A percentile compares a stretch with the other conserved stretches of the same genome.
phyloP scores from a whole-genome alignment of 495 filamentous ascomycete species.

The Elasticomyces elasticus region DNA sequence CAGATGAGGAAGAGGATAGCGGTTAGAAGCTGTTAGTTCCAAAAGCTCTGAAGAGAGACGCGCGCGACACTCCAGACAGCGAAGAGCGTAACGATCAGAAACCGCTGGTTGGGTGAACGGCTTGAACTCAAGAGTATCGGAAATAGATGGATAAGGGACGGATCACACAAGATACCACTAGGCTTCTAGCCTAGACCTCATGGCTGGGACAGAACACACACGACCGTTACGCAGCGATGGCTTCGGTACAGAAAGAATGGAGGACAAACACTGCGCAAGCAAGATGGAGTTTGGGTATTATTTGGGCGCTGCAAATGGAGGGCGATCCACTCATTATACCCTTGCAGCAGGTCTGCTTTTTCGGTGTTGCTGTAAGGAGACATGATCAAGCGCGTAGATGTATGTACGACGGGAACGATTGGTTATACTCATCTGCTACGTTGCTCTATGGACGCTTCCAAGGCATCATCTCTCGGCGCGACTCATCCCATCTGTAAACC shows the following conservation, averaged over 20 bases:
- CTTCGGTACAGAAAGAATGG: neutral
- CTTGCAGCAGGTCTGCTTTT: neutral
- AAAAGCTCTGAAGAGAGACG: no score
- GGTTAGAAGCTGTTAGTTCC: no score
- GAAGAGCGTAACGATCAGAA: no score
- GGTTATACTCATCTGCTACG: no score
- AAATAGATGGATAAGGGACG: no score
- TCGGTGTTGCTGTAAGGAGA: neutral
- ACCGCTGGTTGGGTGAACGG: no score
- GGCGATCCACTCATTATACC: slow-evolving; percentile 1
- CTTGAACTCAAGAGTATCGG: no score
- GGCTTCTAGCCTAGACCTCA: no score
- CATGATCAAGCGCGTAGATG: neutral
- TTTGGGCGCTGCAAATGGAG: neutral
- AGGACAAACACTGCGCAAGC: neutral
- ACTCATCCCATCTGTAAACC: slow-evolving; percentile 52
- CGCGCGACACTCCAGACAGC: no score
- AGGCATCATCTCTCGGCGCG: slow-evolving; percentile 43
- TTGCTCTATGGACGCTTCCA: no score
- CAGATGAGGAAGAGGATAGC: no score
- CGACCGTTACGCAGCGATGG: neutral
- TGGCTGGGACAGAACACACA: neutral
- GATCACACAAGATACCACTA: no score
- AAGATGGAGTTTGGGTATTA: neutral
- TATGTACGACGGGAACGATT: neutral